Evolutionary conservation across 768 basidiomycete genomes (phyloP).

Genomic region (Amylocystis lapponica): DNA sequence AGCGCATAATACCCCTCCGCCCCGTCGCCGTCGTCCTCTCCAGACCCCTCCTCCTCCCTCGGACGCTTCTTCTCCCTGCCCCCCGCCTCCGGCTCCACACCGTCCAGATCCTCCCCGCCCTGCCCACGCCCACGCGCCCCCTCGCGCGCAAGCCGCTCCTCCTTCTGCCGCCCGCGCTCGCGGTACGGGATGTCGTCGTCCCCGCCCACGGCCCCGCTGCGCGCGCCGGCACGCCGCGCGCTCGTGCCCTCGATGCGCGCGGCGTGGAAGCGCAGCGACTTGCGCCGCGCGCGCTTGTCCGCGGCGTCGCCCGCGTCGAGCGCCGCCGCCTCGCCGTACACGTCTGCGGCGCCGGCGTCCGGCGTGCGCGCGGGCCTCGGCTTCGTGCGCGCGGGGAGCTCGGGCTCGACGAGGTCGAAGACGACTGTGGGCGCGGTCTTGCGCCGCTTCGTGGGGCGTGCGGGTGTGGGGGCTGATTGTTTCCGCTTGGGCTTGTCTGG

Average conservation of each 20-base stretch:
- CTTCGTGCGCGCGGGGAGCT: slow-evolving; percentile 38
- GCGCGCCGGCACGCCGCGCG: slow-evolving; percentile 68
- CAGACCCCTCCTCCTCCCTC: slow-evolving; percentile 34
- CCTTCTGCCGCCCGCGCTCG: slow-evolving; percentile 61
- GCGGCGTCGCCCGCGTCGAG: slow-evolving; percentile 68
- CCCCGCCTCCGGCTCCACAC: slow-evolving; percentile 39
- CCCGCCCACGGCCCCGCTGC: slow-evolving; percentile 68
- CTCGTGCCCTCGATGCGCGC: slow-evolving; percentile 82
- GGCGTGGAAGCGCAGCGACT: slow-evolving; percentile 89
- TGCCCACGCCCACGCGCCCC: slow-evolving; percentile 40
- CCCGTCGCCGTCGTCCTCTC: slow-evolving; percentile 32
- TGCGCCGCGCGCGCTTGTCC: slow-evolving; percentile 80
- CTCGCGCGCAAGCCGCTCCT: slow-evolving; percentile 51
- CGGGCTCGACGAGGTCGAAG: slow-evolving; percentile 81
- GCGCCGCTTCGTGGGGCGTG: slow-evolving; percentile 56
- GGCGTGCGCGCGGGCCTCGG: slow-evolving; percentile 28
- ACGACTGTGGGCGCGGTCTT: slow-evolving; percentile 40
- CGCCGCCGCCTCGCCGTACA: slow-evolving; percentile 69
- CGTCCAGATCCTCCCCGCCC: slow-evolving; percentile 67
- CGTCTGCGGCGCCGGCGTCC: slow-evolving; percentile 29
- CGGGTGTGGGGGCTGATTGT: background rate
- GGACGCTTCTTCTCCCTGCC: slow-evolving; percentile 26
- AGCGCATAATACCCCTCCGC: slow-evolving; percentile 88
- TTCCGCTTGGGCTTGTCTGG: slow-evolving; percentile 17
- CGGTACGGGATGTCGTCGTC: slow-evolving; percentile 95